phyloP scores from a whole-genome alignment of 1,284 basidiomycete genomes.

The Pyrrhoderma noxium region DNA sequence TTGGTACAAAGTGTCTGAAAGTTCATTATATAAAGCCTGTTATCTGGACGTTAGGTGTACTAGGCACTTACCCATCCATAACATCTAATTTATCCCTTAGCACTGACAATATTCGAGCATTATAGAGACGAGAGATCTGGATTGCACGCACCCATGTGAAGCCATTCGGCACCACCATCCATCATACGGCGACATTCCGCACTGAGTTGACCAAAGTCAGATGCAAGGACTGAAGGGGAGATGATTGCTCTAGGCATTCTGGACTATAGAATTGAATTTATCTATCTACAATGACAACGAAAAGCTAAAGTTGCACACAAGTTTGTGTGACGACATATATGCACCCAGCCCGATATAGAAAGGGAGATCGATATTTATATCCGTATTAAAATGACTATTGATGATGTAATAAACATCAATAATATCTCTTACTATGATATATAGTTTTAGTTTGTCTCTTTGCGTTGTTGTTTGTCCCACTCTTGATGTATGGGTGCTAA shows the following conservation, averaged over 20 bases:
- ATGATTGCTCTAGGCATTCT: slow-evolving; percentile 82
- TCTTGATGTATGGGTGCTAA: too few species aligned
- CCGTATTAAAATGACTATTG: too few species aligned
- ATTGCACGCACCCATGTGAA: slow-evolving; percentile 79
- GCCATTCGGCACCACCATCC: slow-evolving; percentile 87
- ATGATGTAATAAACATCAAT: too few species aligned
- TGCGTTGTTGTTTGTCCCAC: too few species aligned
- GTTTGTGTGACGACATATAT: background rate
- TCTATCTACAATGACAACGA: background rate
- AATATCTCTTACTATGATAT: too few species aligned
- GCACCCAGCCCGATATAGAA: background rate
- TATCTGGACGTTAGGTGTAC: slow-evolving; percentile 3
- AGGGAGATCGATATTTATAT: background rate
- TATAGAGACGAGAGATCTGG: slow-evolving; percentile 3
- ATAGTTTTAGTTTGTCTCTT: too few species aligned
- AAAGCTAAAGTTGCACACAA: background rate
- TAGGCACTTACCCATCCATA: slow-evolving; percentile 82
- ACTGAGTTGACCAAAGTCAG: slow-evolving; percentile 89
- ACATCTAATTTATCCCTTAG: slow-evolving; percentile 52
- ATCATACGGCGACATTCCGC: slow-evolving; percentile 93
- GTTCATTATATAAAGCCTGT: background rate
- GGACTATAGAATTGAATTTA: background rate
- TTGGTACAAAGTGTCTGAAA: slow-evolving; percentile 91
- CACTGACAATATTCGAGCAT: background rate
- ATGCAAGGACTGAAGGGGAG: slow-evolving; percentile 85